Evolutionary conservation across 2,329 filamentous ascomycete species (phyloP), one percentile per base, ranked within the genome.

Genomic region (Claviceps quebecensis): DNA sequence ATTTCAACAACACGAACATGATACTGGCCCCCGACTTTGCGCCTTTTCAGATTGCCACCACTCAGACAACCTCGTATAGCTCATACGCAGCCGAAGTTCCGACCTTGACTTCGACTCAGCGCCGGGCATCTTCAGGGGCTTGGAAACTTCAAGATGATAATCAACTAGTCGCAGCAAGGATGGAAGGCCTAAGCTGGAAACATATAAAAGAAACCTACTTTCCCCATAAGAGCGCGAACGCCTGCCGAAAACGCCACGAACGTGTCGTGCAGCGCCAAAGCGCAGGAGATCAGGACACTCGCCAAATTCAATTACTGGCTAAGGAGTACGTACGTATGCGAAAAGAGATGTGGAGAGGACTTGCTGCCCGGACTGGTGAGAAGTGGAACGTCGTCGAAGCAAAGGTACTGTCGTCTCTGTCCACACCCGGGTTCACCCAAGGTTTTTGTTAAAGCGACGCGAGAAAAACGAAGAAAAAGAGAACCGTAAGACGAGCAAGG

Each of bases 201-300:
- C 83, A 87, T 59, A 93, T 94, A 62, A 83, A 88, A 59, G 74
- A 75, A 55, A 78, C 76, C 55, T 80, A 87, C 67, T 95, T 95
- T 64, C 84, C 83, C 1, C 74, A 69, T 64, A 95, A 95, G 72
- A 81, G 79, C 8, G 72, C 84, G 53, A 93, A 93, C 64, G 89
- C 89, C 17, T 95, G 88, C 69, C 86, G 88, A 56, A 95, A 95
- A 70, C 80, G 88, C 51, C 87, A 94, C 61, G 88, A 95, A 68
- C 77, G 88, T 41, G 71, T 95, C 57, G 83, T 91, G 74, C 85
- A 91, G 68, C 80, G 83, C 57, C 76, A 75, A 63, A 81, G 82
- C 53, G 78, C 81, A 47, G 83, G 87, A 59, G 84, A 90, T 60
- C 93, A 87, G 83, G 86, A 91, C 60, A 77, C 77, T 19, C 73